A percentile compares a stretch with the other conserved stretches of the same genome.
Evolutionary conservation across 441 rosid genomes (phyloP).

Genomic region (Codiaeum variegatum): DNA sequence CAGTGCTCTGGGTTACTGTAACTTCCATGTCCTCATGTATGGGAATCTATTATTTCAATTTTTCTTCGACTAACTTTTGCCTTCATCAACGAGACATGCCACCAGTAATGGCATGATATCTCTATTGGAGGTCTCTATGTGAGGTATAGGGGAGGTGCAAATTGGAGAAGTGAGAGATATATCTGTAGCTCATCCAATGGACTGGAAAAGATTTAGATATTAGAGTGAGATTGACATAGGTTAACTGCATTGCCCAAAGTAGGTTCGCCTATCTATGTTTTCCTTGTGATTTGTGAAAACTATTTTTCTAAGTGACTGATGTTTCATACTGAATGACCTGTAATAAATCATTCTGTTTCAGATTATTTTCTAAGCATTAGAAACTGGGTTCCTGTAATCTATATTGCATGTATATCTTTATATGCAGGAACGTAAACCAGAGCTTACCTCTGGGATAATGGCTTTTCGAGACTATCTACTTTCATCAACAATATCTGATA

Average conservation of each 20-base stretch:
- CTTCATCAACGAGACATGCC: too few species aligned
- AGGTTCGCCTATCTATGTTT: neutral
- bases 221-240: neutral
- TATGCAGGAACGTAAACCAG: constrained; percentile 89
- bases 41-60: neutral
- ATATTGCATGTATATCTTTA: constrained; percentile 13
- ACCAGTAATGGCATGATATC: too few species aligned
- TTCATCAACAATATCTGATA: constrained; percentile 89
- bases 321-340: neutral
- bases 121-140: too few species aligned
- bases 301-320: constrained; percentile 3
- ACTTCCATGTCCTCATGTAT: neutral
- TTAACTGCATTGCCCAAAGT: neutral
- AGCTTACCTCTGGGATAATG: constrained; percentile 87
- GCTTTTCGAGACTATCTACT: constrained; percentile 89
- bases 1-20: constrained; percentile 3
- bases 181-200: too few species aligned
- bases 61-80: too few species aligned
- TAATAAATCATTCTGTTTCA: neutral
- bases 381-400: constrained; percentile 18
- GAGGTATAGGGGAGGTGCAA: too few species aligned
- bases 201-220: neutral
- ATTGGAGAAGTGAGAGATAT: too few species aligned
- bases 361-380: constrained; percentile 17
- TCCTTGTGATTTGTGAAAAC: neutral